Percentiles rank a stretch among this genome's conserved stretches.
Conservation (phyloP, 2,329 filamentous ascomycete genomes). For the Alternaria brassicae region DNA sequence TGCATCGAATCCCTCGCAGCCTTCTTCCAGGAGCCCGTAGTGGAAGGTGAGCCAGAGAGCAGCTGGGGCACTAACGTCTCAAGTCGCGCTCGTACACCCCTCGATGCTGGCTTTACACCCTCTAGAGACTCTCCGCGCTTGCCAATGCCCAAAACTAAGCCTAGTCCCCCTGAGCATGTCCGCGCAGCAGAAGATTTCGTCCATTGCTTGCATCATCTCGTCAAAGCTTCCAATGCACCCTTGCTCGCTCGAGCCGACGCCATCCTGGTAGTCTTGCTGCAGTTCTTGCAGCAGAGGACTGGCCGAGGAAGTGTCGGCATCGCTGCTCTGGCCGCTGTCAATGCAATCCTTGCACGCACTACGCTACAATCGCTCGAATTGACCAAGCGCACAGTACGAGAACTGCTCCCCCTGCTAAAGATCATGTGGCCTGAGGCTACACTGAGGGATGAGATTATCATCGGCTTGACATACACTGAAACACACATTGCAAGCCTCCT, state of each 20-base stretch:
- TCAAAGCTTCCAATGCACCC: conserved; percentile 72
- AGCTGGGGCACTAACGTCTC: conserved; percentile 43
- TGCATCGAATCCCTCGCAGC: conserved; percentile 67
- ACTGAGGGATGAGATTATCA: conserved; percentile 77
- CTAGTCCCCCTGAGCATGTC: conserved; percentile 30
- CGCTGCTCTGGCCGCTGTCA: conserved; percentile 77
- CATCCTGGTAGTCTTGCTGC: conserved; percentile 64
- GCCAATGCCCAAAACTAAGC: conserved; percentile 25
- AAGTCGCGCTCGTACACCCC: conserved; percentile 42
- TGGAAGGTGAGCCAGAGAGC: conserved; percentile 31
- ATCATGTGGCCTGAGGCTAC: conserved; percentile 72
- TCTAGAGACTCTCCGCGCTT: conserved; percentile 37
- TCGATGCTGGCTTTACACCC: conserved; percentile 35
- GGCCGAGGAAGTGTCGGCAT: conserved; percentile 73
- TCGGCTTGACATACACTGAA: conserved; percentile 69
- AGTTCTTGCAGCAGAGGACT: conserved; percentile 68
- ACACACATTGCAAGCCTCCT: conserved; percentile 50
- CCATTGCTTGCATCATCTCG: conserved; percentile 69
- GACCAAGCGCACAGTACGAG: conserved; percentile 65
- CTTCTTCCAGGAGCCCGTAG: conserved; percentile 26
- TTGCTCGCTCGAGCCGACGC: conserved; percentile 63
- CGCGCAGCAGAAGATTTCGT: conserved; percentile 54
- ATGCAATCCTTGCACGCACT: conserved; percentile 70
- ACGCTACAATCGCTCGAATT: conserved; percentile 73
- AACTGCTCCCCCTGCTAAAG: conserved; percentile 73